These are phyloP conservation scores for Podospora australis DNA, from an alignment of 495 filamentous ascomycete species.

Conservation along the genomic window DNA sequence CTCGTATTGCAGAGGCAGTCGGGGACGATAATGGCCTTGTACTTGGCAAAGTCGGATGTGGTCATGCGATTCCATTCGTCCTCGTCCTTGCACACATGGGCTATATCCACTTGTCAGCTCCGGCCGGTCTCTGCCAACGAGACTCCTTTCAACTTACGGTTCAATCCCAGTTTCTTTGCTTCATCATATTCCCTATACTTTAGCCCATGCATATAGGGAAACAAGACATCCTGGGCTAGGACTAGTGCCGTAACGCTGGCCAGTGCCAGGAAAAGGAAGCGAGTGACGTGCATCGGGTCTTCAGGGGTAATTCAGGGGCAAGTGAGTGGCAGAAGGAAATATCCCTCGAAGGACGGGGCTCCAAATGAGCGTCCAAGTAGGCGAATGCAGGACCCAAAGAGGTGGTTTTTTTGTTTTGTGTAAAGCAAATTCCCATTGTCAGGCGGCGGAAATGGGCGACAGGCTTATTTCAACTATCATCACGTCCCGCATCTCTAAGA, in stretches of 20 bases:
- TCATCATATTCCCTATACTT: conserved; percentile 17
- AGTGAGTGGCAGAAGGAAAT: conserved; percentile 5
- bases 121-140: neutral
- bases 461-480: conserved; percentile 13
- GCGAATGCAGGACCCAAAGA: conserved; percentile 3
- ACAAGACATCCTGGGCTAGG: conserved; percentile 13
- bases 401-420: neutral
- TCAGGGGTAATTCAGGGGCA: conserved; percentile 1
- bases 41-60: conserved; percentile 25
- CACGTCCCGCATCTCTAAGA: conserved; percentile 4
- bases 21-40: conserved; percentile 26
- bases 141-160: conserved; percentile 11
- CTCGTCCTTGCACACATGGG: conserved; percentile 22
- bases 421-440: neutral
- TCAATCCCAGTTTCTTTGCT: conserved; percentile 10
- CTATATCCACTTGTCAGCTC: conserved; percentile 16
- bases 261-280: conserved; percentile 13
- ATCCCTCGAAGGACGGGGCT: conserved; percentile 4
- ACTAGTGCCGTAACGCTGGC: conserved; percentile 12
- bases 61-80: conserved; percentile 27
- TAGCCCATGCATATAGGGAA: conserved; percentile 16
- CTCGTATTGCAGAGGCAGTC: conserved; percentile 24
- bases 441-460: neutral
- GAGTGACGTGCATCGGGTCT: conserved; percentile 13
- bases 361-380: conserved; percentile 6